Base-by-base conservation (phyloP, 2,329 filamentous ascomycete genomes). In the Colletotrichum eremochloae region DNA sequence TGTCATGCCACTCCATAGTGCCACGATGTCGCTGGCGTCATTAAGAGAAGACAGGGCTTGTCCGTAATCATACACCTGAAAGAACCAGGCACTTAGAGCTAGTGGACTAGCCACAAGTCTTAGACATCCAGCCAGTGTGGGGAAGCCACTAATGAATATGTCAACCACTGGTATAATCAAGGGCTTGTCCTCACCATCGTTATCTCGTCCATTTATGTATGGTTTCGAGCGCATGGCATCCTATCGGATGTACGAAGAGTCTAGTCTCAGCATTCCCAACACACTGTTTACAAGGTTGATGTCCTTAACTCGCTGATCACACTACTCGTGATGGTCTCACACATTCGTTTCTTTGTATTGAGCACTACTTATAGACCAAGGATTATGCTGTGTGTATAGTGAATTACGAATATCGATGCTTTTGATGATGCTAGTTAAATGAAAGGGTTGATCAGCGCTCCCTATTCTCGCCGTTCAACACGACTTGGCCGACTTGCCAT, bases 1-100 rank as follows among this genome's bases (percentile, higher is more conserved):
- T 52, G 24, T 63, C 38, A 58, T 58, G 64, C 58, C 67, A 67
- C 50, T 62, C 24, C 55, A n/a, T 24, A 46, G 40, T 31, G 55
- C 42, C 20, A 20, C 64, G 42, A 58, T 2, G 60, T 29, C 53
- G 29, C 56, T 18, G 65, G 44, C 36, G 3, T 53, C 2, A 44
- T 42, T 5, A 15, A 58, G n/a, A 14, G 33, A 40, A 31, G 20
- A 40, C 33, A 15, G 18, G n/a, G 8, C 31, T 40, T 24, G 18
- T 14, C 65, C 38, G 14, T 14, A 15, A 24, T 53, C 65, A 20
- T 33, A 66, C 60, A 38, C 44, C 29, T 63, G 29, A 42, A 68
- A 38, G 8, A 42, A 20, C 50, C 40, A 48, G 24, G 18, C 9
- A 20, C 18, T 57, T 31, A 8, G 38, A n/a, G 9, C 9, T n/a